Evolutionary conservation across 108 stramenopile species (phyloP), one percentile per base, ranked within the genome.

Genomic region (Schizochytrium sp.): DNA sequence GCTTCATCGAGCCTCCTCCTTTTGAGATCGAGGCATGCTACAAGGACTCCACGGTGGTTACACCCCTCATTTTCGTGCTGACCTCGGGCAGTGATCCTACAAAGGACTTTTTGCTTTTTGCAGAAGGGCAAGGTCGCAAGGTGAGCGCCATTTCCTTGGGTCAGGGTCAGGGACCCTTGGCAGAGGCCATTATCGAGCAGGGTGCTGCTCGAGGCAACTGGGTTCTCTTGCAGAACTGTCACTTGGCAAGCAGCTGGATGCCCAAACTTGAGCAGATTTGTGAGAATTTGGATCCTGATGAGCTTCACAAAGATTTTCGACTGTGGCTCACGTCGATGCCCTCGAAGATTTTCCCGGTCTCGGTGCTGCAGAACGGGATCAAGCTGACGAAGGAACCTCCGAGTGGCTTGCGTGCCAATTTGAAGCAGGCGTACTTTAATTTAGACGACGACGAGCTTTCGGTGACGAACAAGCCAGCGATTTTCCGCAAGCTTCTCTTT

Each of bases 321-420:
- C 76, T 95, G 21, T 95, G 94, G 94, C 92, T 95, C 19, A 95
- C 94, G 25, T 93, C 92, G 29, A 95, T 93, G 94, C 94, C 94
- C 5, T 90, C 89, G 44, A 89, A 90, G 25, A 45, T 51, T 44
- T 95, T 95, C 93, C 94, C 94, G 8, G 91, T 92, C 16, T 72
- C 92, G 18, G 92, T 95, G 18, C 60, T 95, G 87, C 94, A 95
- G 90, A 90, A 92, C 87, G 91, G 92, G 21, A 93, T 95, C 19
- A 95, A 95, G 58, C 94, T 95, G 88, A 95, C 94, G 21, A 94
- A 93, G 88, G 94, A 95, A 89, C 94, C 94, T 14, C 94, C 94
- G 16, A 93, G 94, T 89, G 94, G 94, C 2, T 88, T 95, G 28
- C 87, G 93, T 44, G 93, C 93, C n/a, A 94, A 94, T 87, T 89